These are phyloP conservation scores for Bodo saltans DNA, from an alignment of 78 protist species.

Conservation along the genomic window DNA sequence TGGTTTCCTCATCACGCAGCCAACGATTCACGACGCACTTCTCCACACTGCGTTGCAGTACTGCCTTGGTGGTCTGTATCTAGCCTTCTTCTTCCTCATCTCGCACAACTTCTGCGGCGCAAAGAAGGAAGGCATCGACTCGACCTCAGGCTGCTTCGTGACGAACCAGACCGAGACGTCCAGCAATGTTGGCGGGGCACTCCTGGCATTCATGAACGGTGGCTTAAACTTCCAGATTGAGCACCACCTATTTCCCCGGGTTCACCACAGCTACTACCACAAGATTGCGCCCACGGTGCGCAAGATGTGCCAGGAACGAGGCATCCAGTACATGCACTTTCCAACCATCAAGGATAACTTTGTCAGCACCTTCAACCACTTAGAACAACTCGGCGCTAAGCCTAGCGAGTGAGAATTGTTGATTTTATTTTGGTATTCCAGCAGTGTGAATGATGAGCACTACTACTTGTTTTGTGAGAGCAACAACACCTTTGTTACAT, in stretches of 20 bases:
- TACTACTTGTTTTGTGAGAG: no score
- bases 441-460: no score
- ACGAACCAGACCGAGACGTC: background rate
- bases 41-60: no score
- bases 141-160: background rate
- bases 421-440: no score
- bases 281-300: conserved; percentile 43
- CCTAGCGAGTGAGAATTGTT: no score
- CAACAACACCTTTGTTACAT: no score
- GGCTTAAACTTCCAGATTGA: conserved; percentile 62
- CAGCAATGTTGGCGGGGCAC: conserved; percentile 28
- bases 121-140: background rate
- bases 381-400: background rate
- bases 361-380: background rate
- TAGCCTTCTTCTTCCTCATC: conserved; percentile 43
- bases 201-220: conserved; percentile 34
- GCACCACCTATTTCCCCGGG: conserved; percentile 68
- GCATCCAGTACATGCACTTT: conserved; percentile 21
- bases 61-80: conserved; percentile 24
- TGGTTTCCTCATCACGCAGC: background rate
- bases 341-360: background rate
- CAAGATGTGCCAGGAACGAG: conserved; percentile 30
- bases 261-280: conserved; percentile 46
- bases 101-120: conserved; percentile 50
- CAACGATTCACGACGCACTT: background rate